phyloP scores from a whole-genome alignment of 2,329 filamentous ascomycete genomes.

The Pseudofabraea citricarpa region DNA sequence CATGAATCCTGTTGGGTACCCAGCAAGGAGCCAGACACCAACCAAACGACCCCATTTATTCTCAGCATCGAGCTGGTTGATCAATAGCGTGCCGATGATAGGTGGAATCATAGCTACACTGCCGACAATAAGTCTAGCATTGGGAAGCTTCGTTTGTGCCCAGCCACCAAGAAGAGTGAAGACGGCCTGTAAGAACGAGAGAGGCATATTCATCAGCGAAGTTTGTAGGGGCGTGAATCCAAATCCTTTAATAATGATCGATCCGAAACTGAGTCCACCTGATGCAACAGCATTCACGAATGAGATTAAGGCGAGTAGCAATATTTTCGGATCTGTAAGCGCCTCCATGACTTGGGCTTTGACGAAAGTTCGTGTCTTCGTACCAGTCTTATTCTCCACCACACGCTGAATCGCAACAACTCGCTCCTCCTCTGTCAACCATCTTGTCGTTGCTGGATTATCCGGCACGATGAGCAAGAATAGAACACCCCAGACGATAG shows the following conservation, averaged over 20 bases:
- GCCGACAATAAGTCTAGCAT: conserved; percentile 24
- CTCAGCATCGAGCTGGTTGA: conserved; percentile 22
- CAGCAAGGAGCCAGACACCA: conserved; percentile 27
- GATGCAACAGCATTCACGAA: conserved; percentile 17
- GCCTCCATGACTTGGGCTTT: conserved; percentile 17
- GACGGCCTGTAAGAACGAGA: conserved; percentile 13
- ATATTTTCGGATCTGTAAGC: conserved; percentile 9
- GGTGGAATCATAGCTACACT: conserved; percentile 27
- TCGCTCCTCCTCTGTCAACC: conserved; percentile 35
- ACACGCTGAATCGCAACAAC: conserved; percentile 28
- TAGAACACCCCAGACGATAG: conserved; percentile 26
- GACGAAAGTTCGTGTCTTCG: conserved; percentile 13
- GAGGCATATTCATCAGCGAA: conserved; percentile 51
- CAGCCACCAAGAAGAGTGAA: conserved; percentile 14
- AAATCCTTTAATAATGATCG: conserved; percentile 33
- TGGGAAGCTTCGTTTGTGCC: conserved; percentile 16
- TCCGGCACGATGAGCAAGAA: conserved; percentile 44
- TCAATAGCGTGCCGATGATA: conserved; percentile 27
- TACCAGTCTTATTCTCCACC: conserved; percentile 20
- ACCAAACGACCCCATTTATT: conserved; percentile 28
- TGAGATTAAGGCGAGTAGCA: conserved; percentile 11
- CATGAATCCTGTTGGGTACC: conserved; percentile 28
- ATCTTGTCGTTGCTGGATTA: conserved; percentile 40
- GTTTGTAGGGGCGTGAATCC: conserved; percentile 31
- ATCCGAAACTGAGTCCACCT: conserved; percentile 25